Base-by-base conservation (phyloP, 306 rosid species). In the Fagus crenata region DNA sequence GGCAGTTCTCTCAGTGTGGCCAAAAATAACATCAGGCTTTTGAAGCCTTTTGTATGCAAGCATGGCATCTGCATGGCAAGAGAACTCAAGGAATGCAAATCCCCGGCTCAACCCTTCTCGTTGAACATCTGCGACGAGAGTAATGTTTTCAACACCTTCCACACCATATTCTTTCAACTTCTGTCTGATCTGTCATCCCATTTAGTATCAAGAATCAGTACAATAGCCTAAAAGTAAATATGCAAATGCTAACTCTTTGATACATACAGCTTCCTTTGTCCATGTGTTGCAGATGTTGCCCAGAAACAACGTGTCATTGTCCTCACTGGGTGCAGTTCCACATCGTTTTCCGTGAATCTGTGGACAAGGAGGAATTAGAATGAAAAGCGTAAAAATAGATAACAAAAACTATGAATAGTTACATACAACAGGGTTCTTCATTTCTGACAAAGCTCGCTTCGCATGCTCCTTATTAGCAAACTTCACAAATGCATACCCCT, bases 41-140 rank as follows among this genome's bases (percentile, higher is more conserved):
- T 89, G 98, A 88, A 93, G 93, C 80, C 96, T 87, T 92, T 90
- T 93, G 79, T 89, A 90, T 53, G 96, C 96, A 83, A 77, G 78
- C 96, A 86, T 86, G 68, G 98, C 98, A 75, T 89, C 90, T 35
- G 82, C 88, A 75, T 86, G 93, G 78, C 90, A 90, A 64, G 92
- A 84, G 75, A 90, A 90, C 79, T 89, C 96, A 56, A 93, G 69
- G 73, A 93, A 93, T 71, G 94, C 96, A 88, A 93, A 90, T n/a
- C 93, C 91, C 41, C 91, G 86, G 75, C 90, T 93, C 88, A 90
- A 60, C 59, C 96, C 94, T 75, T 85, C 89, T 41, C 56, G 87
- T 72, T 75, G 89, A 84, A 70, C 86, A 83, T 89, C 96, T 65
- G 89, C 82, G 61, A 89, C 96, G 7, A 93, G 88, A 7, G 89